A percentile compares a stretch with the other conserved stretches of the same genome.
Conservation (phyloP, 2,329 filamentous ascomycete genomes). For the Penicillium rolfsii region DNA sequence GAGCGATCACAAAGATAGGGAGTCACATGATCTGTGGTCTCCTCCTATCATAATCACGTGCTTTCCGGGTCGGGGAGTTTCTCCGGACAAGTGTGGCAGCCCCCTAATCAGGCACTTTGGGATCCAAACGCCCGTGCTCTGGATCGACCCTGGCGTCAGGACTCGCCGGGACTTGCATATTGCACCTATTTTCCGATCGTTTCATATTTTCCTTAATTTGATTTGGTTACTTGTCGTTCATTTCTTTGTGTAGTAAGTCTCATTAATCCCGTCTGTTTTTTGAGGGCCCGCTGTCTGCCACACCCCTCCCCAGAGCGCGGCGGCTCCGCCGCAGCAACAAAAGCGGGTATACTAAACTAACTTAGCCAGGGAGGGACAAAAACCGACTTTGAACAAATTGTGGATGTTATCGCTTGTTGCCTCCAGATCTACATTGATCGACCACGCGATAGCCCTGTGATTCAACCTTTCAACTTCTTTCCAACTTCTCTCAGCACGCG, state of each 20-base stretch:
- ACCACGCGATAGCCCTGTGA: constrained; percentile 15
- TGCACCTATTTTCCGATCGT: constrained; percentile 26
- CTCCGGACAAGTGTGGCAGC: constrained; percentile 18
- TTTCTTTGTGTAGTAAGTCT: constrained; percentile 24
- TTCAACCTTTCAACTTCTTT: constrained; percentile 2
- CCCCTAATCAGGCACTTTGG: constrained; percentile 29
- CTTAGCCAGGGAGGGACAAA: constrained; percentile 27
- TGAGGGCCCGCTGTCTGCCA: background rate
- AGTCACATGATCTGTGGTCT: constrained; percentile 7
- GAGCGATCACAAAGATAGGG: background rate
- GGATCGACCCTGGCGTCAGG: constrained; percentile 32
- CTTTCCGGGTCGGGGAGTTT: constrained; percentile 24
- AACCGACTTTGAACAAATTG: constrained; percentile 21
- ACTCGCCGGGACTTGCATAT: constrained; percentile 28
- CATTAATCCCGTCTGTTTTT: background rate
- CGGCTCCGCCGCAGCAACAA: constrained; percentile 17
- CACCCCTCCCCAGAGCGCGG: constrained; percentile 10
- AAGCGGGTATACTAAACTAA: constrained; percentile 27
- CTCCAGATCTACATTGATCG: constrained; percentile 24
- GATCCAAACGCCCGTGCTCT: constrained; percentile 28
- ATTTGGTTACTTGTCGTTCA: constrained; percentile 9
- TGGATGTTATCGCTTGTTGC: constrained; percentile 26
- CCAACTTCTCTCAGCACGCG: constrained; percentile 15
- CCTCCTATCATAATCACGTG: constrained; percentile 19
- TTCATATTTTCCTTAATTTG: constrained; percentile 6